These are phyloP conservation scores for Delonix regia DNA, from an alignment of 306 rosid genomes.

Conservation along the genomic window DNA sequence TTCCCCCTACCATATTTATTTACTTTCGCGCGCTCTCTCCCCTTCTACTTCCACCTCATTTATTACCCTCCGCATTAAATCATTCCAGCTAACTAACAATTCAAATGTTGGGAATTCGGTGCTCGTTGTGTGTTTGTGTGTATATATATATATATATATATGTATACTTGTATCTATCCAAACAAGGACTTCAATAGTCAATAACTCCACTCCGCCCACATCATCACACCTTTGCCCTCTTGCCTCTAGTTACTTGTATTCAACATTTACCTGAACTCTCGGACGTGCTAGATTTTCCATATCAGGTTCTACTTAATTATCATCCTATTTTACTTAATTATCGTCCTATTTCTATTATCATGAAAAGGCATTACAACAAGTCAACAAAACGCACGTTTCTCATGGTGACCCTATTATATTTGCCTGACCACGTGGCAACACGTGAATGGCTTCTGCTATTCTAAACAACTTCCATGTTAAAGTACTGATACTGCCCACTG, in stretches of 20 bases:
- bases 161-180: not conserved
- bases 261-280: not conserved
- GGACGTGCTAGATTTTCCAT: not conserved
- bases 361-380: no score
- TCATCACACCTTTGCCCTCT: not conserved
- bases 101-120: no score
- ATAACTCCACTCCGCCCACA: not conserved
- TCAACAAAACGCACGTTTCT: no score
- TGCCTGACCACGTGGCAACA: not conserved
- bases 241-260: not conserved
- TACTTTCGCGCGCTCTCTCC: not conserved
- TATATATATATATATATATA: no score
- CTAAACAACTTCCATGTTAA: no score
- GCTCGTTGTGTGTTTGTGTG: no score
- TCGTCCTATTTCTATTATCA: no score
- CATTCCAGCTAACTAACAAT: not conserved
- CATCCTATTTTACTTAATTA: no score
- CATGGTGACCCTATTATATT: no score
- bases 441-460: not conserved
- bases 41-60: slow-evolving; percentile 9
- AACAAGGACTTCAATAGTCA: no score
- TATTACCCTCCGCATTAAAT: not conserved
- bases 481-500: not conserved
- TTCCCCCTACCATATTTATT: not conserved
- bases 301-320: not conserved